These are phyloP conservation scores for Scutellaria baicalensis DNA, from an alignment of 257 asterid genomes.

Conservation along the genomic window DNA sequence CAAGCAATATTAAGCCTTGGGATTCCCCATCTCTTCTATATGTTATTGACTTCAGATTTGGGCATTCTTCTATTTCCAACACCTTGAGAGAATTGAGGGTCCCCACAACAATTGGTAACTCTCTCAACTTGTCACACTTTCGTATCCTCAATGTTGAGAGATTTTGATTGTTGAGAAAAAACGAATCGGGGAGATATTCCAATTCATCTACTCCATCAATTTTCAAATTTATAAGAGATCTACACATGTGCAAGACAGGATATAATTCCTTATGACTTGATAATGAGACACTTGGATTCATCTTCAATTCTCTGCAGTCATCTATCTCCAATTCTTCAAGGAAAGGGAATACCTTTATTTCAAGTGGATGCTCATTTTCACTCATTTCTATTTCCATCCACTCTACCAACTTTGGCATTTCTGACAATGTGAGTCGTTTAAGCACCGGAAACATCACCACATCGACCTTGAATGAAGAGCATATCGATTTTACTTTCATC, in stretches of 20 bases:
- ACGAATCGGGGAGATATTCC: background rate
- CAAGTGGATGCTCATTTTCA: no score
- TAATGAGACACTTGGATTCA: background rate
- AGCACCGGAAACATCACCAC: background rate
- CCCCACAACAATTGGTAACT: background rate
- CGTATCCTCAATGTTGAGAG: background rate
- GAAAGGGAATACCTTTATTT: background rate
- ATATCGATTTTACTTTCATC: background rate
- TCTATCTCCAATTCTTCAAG: background rate
- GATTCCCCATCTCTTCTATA: background rate
- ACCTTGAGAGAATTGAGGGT: background rate
- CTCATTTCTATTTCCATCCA: background rate
- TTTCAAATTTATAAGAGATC: background rate
- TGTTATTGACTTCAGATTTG: background rate
- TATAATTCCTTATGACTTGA: background rate
- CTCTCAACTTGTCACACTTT: background rate
- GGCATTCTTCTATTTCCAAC: background rate
- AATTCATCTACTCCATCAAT: background rate
- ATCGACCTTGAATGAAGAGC: background rate
- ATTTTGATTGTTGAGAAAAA: background rate
- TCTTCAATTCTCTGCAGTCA: background rate
- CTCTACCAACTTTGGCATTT: background rate
- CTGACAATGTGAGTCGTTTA: background rate
- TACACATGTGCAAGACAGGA: background rate
- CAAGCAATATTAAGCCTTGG: background rate